Base-by-base conservation (phyloP, 1,284 basidiomycete species). In the Cryptococcus wingfieldii region DNA sequence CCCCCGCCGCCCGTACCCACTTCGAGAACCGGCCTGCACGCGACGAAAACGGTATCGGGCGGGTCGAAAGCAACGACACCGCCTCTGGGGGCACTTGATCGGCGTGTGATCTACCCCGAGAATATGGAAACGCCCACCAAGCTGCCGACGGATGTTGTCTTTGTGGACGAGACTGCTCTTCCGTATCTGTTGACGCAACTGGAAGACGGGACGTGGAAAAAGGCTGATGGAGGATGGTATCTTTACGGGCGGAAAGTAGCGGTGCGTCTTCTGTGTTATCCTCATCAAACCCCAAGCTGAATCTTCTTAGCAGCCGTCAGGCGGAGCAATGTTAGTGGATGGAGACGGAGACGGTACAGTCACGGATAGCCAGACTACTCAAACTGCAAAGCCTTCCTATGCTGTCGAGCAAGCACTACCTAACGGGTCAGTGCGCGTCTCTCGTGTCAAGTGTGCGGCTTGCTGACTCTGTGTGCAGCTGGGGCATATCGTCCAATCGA, bases 401-500 rank as follows among this genome's bases (percentile, higher is more conserved):
- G 64, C 67, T 16, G 56, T 67, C 16, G 60, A 61, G 38, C 51
- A 62, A 19, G 55, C 59, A n/a, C 48, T 70, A 39, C 68, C 66
- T 7, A 57, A 60, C 19, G 65, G 68, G 61, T 66, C 44, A 43
- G 62, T 58, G 23, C 5, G 16, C 14, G 19, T 48, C 23, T 23
- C 23, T 23, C 23, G 3, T 23, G 23, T 23, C 23, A 23, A 23
- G 23, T 23, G 23, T 23, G 23, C 23, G 23, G 23, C 23, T 23
- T 23, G 23, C 23, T 23, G 23, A 23, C 23, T 23, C 23, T 23
- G 23, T 23, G 23, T 23, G 13, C 27, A 68, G 70, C 25, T 75
- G 73, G 73, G 73, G 73, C 14, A 47, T 55, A 28, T 55, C 63
- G 10, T 67, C 67, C 4, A 64, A 56, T 41, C 64, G 75, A 31